Evolutionary conservation across 1,284 basidiomycete genomes (phyloP).

Genomic region (Fistulina hepatica): DNA sequence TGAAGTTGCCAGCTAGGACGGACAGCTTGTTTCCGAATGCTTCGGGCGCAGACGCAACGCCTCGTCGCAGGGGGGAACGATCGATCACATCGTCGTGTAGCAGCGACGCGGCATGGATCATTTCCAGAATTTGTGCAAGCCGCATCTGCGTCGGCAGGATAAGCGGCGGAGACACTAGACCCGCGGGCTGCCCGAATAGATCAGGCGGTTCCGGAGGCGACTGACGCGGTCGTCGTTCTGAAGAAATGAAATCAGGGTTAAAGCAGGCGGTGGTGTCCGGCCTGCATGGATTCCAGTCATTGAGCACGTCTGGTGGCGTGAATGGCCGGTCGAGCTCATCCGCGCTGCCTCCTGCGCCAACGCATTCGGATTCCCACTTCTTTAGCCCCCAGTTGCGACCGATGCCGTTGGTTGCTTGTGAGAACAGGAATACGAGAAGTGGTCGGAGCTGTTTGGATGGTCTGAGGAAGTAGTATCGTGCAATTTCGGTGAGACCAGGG

Average conservation of each 20-base stretch:
- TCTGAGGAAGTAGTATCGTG: conserved; percentile 87
- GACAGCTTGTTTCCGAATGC: conserved; percentile 94
- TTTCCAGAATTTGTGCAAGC: conserved; percentile 94
- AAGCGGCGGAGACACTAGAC: conserved; percentile 23
- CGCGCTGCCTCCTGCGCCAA: conserved; percentile 39
- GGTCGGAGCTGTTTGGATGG: conserved; percentile 89
- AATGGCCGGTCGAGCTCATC: conserved; percentile 57
- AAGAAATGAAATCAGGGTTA: conserved; percentile 30
- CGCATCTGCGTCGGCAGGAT: conserved; percentile 82
- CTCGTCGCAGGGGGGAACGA: conserved; percentile 71
- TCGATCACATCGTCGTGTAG: conserved; percentile 96
- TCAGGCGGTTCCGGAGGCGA: conserved; percentile 16
- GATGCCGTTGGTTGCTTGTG: conserved; percentile 87
- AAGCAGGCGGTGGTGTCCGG: conserved; percentile 48
- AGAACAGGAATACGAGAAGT: conserved; percentile 82
- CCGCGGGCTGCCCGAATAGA: conserved; percentile 19
- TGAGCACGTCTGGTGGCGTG: conserved; percentile 62
- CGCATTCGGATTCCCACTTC: conserved; percentile 40
- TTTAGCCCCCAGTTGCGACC: conserved; percentile 50
- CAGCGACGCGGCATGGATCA: conserved; percentile 96
- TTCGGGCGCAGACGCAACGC: conserved; percentile 74
- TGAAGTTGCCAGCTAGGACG: conserved; percentile 91
- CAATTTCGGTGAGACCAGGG: conserved; percentile 78
- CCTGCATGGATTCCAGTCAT: conserved; percentile 80
- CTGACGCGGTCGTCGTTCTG: conserved; percentile 18